Conservation (phyloP, 2,329 filamentous ascomycete genomes). For the Stagonosporopsis rhizophila region DNA sequence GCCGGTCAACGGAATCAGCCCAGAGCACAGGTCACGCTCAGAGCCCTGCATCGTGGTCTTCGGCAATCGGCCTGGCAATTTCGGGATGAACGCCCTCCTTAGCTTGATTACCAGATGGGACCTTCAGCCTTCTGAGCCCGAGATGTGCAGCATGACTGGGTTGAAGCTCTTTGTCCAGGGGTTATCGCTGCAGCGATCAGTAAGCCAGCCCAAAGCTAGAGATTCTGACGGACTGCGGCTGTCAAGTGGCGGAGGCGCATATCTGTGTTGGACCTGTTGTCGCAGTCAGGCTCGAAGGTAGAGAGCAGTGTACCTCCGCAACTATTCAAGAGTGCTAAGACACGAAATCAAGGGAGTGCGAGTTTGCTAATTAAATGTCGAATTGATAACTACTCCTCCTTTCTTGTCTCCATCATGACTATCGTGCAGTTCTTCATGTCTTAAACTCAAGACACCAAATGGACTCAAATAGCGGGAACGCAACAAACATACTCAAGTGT, state of each 20-base stretch:
- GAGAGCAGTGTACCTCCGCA: not conserved
- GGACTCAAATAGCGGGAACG: conserved; percentile 17
- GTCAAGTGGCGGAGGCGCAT: conserved; percentile 7
- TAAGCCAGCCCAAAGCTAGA: conserved; percentile 7
- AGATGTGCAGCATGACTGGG: not conserved
- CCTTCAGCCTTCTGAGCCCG: conserved; percentile 1
- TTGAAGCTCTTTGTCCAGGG: not conserved
- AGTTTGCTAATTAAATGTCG: not conserved
- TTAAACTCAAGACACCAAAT: conserved; percentile 7
- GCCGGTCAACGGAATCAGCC: conserved; percentile 9
- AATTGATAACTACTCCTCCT: conserved; percentile 26
- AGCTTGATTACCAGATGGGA: not conserved
- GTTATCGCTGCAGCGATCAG: conserved; percentile 3
- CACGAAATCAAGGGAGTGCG: not conserved
- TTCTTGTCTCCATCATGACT: conserved; percentile 10
- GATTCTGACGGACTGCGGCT: conserved; percentile 3
- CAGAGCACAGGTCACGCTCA: conserved; percentile 8
- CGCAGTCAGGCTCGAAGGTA: not conserved
- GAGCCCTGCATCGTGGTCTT: conserved; percentile 11
- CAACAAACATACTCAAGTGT: conserved; percentile 23
- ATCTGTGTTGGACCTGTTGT: not conserved
- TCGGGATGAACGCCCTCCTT: conserved; percentile 5
- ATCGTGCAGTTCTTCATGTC: conserved; percentile 13
- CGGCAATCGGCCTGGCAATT: conserved; percentile 13
- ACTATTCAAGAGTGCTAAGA: not conserved